Conservation (phyloP, 2,329 filamentous ascomycete genomes). For the Daldinia sp. region DNA sequence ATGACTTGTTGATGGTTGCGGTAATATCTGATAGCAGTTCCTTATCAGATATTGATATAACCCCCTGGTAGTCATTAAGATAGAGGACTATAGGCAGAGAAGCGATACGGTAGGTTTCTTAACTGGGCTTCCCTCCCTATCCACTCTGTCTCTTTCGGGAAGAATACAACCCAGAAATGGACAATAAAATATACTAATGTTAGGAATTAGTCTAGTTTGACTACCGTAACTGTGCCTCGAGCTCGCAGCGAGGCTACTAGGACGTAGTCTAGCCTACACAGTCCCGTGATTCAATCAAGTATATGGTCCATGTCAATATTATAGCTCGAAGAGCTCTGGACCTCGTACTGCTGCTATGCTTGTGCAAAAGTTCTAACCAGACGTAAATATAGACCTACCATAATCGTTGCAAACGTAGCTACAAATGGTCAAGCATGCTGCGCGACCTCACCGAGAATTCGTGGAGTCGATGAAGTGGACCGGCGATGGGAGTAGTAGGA, state of each 20-base stretch:
- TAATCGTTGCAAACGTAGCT: neutral
- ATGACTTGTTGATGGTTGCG: constrained; percentile 3
- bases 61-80: neutral
- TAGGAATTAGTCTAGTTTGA: neutral
- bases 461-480: constrained; percentile 24
- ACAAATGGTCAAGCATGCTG: constrained; percentile 20
- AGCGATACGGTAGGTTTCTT: neutral
- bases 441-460: constrained; percentile 25
- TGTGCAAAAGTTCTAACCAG: constrained; percentile 1
- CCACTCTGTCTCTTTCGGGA: constrained; percentile 10
- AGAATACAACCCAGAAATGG: constrained; percentile 17
- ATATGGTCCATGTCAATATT: neutral
- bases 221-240: constrained; percentile 27
- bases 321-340: neutral
- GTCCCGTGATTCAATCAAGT: constrained; percentile 21
- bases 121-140: neutral
- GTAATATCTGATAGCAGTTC: neutral
- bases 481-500: constrained; percentile 16
- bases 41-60: constrained; percentile 3
- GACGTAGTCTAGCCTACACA: constrained; percentile 18
- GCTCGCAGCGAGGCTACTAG: constrained; percentile 7
- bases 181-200: constrained; percentile 13
- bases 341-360: neutral
- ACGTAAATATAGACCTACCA: constrained; percentile 8
- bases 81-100: neutral